Conservation (phyloP, 2,329 filamentous ascomycete species). For the Penicillium sp. region DNA sequence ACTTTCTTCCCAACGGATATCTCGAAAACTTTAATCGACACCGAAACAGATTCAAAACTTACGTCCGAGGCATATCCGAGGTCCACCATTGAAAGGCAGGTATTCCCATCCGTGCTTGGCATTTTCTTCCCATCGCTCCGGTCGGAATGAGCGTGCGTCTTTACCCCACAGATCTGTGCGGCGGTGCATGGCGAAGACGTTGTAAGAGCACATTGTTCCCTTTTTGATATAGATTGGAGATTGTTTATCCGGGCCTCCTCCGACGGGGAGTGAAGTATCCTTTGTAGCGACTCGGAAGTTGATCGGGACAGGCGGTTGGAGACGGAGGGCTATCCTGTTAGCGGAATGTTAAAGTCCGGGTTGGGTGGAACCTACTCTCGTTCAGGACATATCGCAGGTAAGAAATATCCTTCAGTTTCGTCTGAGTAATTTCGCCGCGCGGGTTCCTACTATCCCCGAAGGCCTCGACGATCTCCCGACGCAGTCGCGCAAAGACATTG, state of each 20-base stretch:
- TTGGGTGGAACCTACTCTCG: conserved; percentile 26
- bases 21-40: not conserved
- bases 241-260: conserved; percentile 61
- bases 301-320: conserved; percentile 48
- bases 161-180: conserved; percentile 50
- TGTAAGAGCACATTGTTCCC: conserved; percentile 65
- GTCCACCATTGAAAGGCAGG: conserved; percentile 33
- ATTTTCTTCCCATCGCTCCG: conserved; percentile 37
- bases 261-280: conserved; percentile 45
- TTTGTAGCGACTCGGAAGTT: conserved; percentile 45
- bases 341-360: not conserved
- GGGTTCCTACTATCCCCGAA: conserved; percentile 45
- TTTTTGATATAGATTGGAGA: conserved; percentile 66
- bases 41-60: conserved; percentile 13
- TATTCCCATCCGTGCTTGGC: conserved; percentile 43
- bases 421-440: conserved; percentile 43
- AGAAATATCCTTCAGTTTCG: conserved; percentile 41
- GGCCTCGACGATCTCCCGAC: conserved; percentile 34
- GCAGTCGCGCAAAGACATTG: conserved; percentile 38
- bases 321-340: conserved; percentile 36
- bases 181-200: conserved; percentile 70
- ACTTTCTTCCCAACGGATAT: not conserved
- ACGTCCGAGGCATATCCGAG: conserved; percentile 44
- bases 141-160: conserved; percentile 48
- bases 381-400: conserved; percentile 44